Conservation (phyloP, 2,329 filamentous ascomycete species). For the Fusarium clavum region DNA sequence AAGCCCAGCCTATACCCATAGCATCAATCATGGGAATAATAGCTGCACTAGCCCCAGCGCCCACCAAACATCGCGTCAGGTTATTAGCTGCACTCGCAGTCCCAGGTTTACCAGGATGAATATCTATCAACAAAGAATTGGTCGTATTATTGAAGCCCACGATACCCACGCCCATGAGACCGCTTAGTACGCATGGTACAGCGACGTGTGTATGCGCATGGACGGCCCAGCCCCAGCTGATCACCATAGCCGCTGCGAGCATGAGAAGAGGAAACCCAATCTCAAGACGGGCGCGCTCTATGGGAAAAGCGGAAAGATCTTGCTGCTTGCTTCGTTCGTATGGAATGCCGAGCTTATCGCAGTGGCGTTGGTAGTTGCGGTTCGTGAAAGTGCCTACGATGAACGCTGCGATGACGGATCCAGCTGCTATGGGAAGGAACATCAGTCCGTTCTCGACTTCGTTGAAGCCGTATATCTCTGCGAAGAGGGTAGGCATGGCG, state of each 20-base stretch:
- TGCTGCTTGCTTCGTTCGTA: slow-evolving; percentile 65
- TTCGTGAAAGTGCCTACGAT: slow-evolving; percentile 69
- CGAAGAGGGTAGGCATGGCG: slow-evolving; percentile 58
- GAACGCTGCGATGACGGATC: slow-evolving; percentile 60
- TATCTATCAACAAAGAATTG: slow-evolving; percentile 66
- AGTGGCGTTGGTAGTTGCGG: slow-evolving; percentile 74
- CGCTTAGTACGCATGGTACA: slow-evolving; percentile 60
- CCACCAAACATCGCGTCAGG: slow-evolving; percentile 65
- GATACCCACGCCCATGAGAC: slow-evolving; percentile 60
- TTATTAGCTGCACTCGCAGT: slow-evolving; percentile 69
- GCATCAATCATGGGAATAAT: slow-evolving; percentile 64
- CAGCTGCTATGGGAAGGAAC: slow-evolving; percentile 63
- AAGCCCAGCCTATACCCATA: slow-evolving; percentile 65
- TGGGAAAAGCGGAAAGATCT: slow-evolving; percentile 61
- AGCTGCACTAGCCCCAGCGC: slow-evolving; percentile 63
- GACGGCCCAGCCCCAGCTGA: slow-evolving; percentile 66
- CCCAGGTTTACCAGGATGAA: slow-evolving; percentile 64
- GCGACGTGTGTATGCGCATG: slow-evolving; percentile 57
- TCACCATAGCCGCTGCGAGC: slow-evolving; percentile 59
- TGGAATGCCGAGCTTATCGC: slow-evolving; percentile 62
- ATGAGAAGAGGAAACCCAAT: slow-evolving; percentile 63
- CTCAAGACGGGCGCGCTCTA: slow-evolving; percentile 64
- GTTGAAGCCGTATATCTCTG: slow-evolving; percentile 67
- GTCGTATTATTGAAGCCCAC: slow-evolving; percentile 66
- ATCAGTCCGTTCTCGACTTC: slow-evolving; percentile 66